Conservation (phyloP, 331 rosid species). For the Spiraea crenata region DNA sequence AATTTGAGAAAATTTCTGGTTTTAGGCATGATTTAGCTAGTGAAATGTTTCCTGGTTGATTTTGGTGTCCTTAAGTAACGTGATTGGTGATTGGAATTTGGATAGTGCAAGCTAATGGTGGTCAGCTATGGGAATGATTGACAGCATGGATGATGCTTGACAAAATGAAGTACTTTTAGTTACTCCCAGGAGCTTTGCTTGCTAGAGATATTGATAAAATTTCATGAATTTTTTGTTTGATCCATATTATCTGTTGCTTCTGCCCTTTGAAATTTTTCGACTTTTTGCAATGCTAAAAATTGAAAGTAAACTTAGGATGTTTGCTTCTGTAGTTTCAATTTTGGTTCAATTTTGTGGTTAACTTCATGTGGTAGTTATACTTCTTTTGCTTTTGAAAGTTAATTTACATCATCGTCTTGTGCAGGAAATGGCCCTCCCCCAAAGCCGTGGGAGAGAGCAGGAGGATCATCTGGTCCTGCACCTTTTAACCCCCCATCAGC, state of each 20-base stretch:
- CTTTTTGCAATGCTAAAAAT: neutral
- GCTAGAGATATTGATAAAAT: too few relatives aligned
- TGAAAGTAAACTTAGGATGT: neutral
- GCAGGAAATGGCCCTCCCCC: constrained; percentile 79
- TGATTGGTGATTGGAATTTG: neutral
- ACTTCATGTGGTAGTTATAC: neutral
- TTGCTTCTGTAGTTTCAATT: neutral
- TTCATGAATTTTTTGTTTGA: too few relatives aligned
- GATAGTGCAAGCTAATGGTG: neutral
- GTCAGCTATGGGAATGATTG: neutral
- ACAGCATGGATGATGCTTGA: neutral
- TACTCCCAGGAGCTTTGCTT: too few relatives aligned
- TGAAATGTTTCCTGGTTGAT: neutral
- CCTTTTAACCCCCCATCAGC: constrained; percentile 87
- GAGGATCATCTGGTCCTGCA: constrained; percentile 77
- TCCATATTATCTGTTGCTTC: neutral
- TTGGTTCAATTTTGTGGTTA: neutral
- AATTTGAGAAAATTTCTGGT: neutral
- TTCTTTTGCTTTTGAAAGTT: constrained; percentile 6
- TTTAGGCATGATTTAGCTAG: neutral
- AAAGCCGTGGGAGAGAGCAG: constrained; percentile 91
- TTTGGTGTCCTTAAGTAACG: too few relatives aligned
- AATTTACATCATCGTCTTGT: constrained; percentile 20
- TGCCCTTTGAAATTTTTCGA: neutral
- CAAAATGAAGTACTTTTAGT: neutral